Evolutionary conservation across 2,329 filamentous ascomycete genomes (phyloP).

Genomic region (Aschersonia sp.): DNA sequence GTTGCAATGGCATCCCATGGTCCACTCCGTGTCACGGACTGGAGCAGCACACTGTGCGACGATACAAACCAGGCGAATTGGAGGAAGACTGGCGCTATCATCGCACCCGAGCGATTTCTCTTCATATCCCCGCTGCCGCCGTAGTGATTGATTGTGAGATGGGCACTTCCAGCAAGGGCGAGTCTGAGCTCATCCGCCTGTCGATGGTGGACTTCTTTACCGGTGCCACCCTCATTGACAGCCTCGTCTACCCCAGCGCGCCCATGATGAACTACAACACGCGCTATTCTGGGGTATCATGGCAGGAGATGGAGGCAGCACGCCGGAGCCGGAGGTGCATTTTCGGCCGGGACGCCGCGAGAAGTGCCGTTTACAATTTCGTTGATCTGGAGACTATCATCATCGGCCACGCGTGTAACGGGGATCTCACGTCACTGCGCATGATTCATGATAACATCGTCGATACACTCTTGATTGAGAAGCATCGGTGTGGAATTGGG

Average conservation of each 20-base stretch:
- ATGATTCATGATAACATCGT: conserved; percentile 30
- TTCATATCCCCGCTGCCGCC: conserved; percentile 5
- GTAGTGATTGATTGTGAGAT: conserved; percentile 43
- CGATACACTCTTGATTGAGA: conserved; percentile 27
- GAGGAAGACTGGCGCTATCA: conserved; percentile 13
- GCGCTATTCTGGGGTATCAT: conserved; percentile 31
- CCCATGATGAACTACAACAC: conserved; percentile 34
- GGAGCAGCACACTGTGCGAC: conserved; percentile 11
- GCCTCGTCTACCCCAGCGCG: conserved; percentile 31
- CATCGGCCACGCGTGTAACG: conserved; percentile 27
- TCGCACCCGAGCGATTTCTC: conserved; percentile 4
- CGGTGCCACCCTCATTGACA: conserved; percentile 30
- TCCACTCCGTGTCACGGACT: conserved; percentile 12
- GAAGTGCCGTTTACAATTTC: conserved; percentile 25
- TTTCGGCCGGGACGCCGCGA: conserved; percentile 24
- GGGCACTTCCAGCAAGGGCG: conserved; percentile 27
- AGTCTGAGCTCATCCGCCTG: conserved; percentile 36
- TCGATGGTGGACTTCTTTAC: conserved; percentile 37
- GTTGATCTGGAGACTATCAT: conserved; percentile 31
- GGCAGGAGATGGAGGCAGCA: conserved; percentile 21
- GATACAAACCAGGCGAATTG: conserved; percentile 12
- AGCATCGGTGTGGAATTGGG: conserved; percentile 4
- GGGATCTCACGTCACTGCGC: conserved; percentile 28
- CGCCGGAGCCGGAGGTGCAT: conserved; percentile 18
- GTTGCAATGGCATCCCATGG: conserved; percentile 11